Evolutionary conservation across 495 filamentous ascomycete species (phyloP).

Genomic region (Oidiodendron maius): DNA sequence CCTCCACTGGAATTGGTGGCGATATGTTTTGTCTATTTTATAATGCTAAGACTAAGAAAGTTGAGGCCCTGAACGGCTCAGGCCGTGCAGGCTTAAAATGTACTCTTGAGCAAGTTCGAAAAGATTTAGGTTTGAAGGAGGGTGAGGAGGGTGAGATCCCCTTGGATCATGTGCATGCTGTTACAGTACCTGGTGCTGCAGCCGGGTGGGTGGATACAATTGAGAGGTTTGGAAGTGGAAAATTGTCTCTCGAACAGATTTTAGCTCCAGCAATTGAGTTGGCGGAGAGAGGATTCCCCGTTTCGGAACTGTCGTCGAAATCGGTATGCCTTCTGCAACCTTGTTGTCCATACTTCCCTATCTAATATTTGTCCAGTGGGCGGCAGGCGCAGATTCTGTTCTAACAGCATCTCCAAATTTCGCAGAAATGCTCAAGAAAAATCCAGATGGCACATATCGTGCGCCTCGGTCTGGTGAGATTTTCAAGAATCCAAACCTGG

Average conservation of each 20-base stretch:
- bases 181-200: conserved; percentile 83
- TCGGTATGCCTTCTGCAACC: conserved; percentile 47
- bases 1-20: conserved; percentile 92
- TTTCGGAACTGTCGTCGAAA: conserved; percentile 68
- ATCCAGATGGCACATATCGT: conserved; percentile 57
- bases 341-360: conserved; percentile 8
- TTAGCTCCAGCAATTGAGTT: conserved; percentile 79
- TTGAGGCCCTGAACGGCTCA: conserved; percentile 85
- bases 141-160: conserved; percentile 62
- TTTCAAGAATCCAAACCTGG: conserved; percentile 77
- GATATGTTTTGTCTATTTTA: conserved; percentile 98
- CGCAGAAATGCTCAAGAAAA: conserved; percentile 75
- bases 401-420: conserved; percentile 74
- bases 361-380: conserved; percentile 66
- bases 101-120: conserved; percentile 62
- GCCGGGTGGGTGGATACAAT: conserved; percentile 93
- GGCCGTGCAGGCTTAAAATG: conserved; percentile 68
- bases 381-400: conserved; percentile 49
- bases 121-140: conserved; percentile 60
- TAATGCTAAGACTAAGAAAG: conserved; percentile 70
- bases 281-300: conserved; percentile 84
- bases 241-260: conserved; percentile 70
- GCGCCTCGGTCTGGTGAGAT: conserved; percentile 81
- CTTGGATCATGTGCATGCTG: conserved; percentile 68
- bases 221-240: conserved; percentile 88